These are phyloP conservation scores for Acanthamoeba castellanii DNA, from an alignment of 208 protist species.

Conservation along the genomic window DNA sequence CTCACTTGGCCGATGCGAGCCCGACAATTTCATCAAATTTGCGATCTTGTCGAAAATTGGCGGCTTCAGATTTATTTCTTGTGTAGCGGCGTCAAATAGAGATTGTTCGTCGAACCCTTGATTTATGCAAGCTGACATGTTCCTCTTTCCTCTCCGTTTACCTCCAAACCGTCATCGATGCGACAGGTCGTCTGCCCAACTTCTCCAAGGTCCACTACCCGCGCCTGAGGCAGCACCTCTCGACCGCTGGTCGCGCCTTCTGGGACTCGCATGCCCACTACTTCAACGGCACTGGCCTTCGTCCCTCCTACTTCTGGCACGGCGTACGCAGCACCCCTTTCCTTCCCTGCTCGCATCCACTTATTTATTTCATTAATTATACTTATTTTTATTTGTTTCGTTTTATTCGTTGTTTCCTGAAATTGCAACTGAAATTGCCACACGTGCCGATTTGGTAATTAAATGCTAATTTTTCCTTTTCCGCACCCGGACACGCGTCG, in stretches of 20 bases:
- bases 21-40: no score
- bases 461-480: background rate
- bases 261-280: slow-evolving; percentile 72
- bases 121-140: background rate
- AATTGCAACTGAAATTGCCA: background rate
- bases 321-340: background rate
- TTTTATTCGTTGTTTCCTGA: background rate
- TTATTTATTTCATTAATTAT: slow-evolving; percentile 3
- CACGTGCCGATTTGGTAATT: background rate
- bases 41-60: no score
- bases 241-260: slow-evolving; percentile 14
- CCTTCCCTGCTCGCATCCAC: no score
- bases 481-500: no score
- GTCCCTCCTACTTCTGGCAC: slow-evolving; percentile 43
- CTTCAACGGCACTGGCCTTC: slow-evolving; percentile 69
- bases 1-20: no score
- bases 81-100: background rate
- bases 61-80: background rate
- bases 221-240: slow-evolving; percentile 69
- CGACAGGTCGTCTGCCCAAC: slow-evolving; percentile 57
- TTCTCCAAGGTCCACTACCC: slow-evolving; percentile 76
- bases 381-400: background rate
- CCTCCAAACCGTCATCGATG: background rate
- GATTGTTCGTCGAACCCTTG: background rate
- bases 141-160: background rate